phyloP scores from a whole-genome alignment of 305 asterid genomes.

The Caryopteris hybrid region DNA sequence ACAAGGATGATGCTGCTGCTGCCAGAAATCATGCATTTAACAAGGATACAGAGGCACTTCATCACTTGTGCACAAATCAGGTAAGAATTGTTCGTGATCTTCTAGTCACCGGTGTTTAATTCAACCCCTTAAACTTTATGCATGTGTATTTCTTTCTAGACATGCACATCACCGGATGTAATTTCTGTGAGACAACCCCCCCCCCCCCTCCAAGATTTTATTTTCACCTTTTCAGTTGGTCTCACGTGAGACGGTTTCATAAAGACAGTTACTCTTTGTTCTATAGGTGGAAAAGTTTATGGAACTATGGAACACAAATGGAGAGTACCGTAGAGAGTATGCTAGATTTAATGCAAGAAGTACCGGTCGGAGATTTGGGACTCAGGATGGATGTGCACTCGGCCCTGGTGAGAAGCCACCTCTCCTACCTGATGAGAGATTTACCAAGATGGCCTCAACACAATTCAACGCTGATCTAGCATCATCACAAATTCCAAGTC shows the following conservation, averaged over 20 bases:
- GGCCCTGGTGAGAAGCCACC: conserved; percentile 74
- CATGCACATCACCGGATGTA: no score
- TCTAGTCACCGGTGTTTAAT: conserved; percentile 1
- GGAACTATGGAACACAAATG: conserved; percentile 65
- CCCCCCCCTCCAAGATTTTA: no score
- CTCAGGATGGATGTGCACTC: conserved; percentile 76
- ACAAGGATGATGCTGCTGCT: conserved; percentile 54
- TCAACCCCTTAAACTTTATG: not conserved
- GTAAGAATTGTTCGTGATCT: conserved; percentile 27
- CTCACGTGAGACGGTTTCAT: no score
- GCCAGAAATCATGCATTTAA: conserved; percentile 50
- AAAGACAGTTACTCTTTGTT: not conserved
- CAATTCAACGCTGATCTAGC: conserved; percentile 23
- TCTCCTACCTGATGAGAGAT: conserved; percentile 43
- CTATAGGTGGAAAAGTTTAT: conserved; percentile 59
- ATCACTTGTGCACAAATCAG: conserved; percentile 53
- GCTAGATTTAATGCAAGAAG: conserved; percentile 51
- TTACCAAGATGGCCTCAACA: conserved; percentile 23
- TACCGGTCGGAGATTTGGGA: conserved; percentile 65
- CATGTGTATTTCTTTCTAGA: not conserved
- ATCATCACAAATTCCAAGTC: conserved; percentile 23
- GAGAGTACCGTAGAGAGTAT: conserved; percentile 66
- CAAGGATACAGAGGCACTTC: conserved; percentile 52
- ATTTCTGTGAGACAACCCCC: no score
- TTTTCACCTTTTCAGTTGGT: no score